phyloP scores from a whole-genome alignment of 2,329 filamentous ascomycete genomes.

The Cladobotryum mycophilum region DNA sequence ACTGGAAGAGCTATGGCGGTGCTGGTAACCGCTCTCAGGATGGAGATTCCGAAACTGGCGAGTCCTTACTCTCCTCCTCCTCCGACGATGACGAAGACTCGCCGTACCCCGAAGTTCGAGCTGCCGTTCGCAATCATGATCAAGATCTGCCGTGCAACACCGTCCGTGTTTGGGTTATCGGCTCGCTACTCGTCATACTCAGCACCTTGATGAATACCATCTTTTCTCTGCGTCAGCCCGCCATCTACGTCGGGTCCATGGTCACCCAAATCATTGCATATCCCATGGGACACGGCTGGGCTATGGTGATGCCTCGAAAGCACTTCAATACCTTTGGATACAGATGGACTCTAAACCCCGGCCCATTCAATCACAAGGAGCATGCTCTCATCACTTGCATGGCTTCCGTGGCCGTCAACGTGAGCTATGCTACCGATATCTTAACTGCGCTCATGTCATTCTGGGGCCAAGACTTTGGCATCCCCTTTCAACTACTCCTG shows the following conservation, averaged over 20 bases:
- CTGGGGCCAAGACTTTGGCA: constrained; percentile 64
- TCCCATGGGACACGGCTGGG: constrained; percentile 58
- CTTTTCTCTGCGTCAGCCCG: constrained; percentile 55
- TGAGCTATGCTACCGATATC: constrained; percentile 68
- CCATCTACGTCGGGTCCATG: constrained; percentile 54
- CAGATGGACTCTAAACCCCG: constrained; percentile 56
- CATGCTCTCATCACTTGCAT: constrained; percentile 63
- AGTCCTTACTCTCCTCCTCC: no score
- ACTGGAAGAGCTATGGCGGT: no score
- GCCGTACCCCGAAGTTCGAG: constrained; percentile 60
- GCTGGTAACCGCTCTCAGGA: no score
- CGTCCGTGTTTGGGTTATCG: constrained; percentile 58
- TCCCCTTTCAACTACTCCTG: constrained; percentile 59
- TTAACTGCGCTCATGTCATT: constrained; percentile 65
- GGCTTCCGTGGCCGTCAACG: constrained; percentile 64
- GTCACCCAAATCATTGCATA: constrained; percentile 60
- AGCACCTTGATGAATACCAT: constrained; percentile 58
- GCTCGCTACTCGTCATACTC: constrained; percentile 47
- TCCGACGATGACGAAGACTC: constrained; percentile 46
- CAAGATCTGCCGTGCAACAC: constrained; percentile 62
- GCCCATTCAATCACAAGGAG: constrained; percentile 66
- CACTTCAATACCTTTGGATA: constrained; percentile 47
- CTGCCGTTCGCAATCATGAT: constrained; percentile 59
- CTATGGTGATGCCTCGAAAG: constrained; percentile 44
- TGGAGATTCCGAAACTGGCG: no score